Base-by-base conservation (phyloP, 2,329 filamentous ascomycete species). In the Incumbomyces lentus region DNA sequence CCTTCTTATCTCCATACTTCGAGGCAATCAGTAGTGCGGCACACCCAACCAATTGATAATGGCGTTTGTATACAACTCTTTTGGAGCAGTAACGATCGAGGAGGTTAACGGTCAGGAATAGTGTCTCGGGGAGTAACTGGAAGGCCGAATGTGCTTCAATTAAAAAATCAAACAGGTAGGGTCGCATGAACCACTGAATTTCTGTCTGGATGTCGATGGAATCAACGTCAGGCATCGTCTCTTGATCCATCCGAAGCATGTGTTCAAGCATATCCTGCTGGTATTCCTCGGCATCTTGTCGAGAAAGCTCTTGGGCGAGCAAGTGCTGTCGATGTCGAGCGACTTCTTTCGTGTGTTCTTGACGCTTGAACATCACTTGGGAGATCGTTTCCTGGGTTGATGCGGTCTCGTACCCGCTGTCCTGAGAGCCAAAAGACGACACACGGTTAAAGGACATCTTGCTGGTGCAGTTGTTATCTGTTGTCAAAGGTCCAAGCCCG, bases 131-230 rank as follows among this genome's bases (percentile, higher is more conserved):
- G 11, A 96, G 77, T 10, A 98, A 77, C 58, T 87, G 84, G 69
- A 96, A 98, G 51, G 90, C 90, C 55, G 86, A 84, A 62, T 98
- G 92, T 42, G 90, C 92, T 75, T 98, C 92, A 59, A 96, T 84
- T 56, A 98, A 78, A 69, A 98, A 98, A 71, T 98, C 92, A 63
- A 98, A 85, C 31, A 98, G 81, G 66, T 95, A 96, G 0, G 92
- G 92, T 59, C 92, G 76, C 92, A 98, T 98, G 70, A 93, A 96
- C 92, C 92, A 98, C 64, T 96, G 88, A 53, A 98, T 96, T 75
- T 98, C 92, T 55, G 89, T 88, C 69, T 98, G 92, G 68, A 96
- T 95, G 66, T 98, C 92, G 65, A 98, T 98, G 31, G 93, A 88
- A 65, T 90, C 90, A 64, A 94, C 90, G 66, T 98, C 92, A 45